Conservation (phyloP, 495 filamentous ascomycete genomes). For the Barbatosphaeria neglecta region DNA sequence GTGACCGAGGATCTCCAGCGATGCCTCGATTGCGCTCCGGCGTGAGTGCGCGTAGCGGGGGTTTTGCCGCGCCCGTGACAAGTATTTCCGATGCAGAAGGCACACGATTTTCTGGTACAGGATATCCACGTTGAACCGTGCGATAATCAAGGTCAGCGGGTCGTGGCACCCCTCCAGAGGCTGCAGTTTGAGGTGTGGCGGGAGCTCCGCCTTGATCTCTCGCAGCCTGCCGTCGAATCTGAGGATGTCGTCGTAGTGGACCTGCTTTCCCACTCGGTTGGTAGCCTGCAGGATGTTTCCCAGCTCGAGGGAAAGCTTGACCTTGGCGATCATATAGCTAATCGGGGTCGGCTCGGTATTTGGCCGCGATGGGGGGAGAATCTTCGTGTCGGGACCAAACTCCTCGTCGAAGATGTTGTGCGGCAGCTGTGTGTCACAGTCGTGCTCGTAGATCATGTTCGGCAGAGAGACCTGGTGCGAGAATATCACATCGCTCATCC, state of each 20-base stretch:
- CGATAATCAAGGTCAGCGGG: slow-evolving; percentile 66
- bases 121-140: slow-evolving; percentile 69
- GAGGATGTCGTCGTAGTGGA: slow-evolving; percentile 70
- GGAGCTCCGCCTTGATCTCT: slow-evolving; percentile 52
- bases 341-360: slow-evolving; percentile 71
- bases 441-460: slow-evolving; percentile 70
- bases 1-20: slow-evolving; percentile 61
- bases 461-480: slow-evolving; percentile 84
- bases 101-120: slow-evolving; percentile 73
- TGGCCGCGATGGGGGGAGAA: slow-evolving; percentile 64
- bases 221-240: slow-evolving; percentile 62
- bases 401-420: slow-evolving; percentile 93
- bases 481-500: slow-evolving; percentile 71
- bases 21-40: slow-evolving; percentile 69
- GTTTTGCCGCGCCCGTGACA: slow-evolving; percentile 56
- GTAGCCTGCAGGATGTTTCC: slow-evolving; percentile 41
- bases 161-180: slow-evolving; percentile 63
- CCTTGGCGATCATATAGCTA: slow-evolving; percentile 78
- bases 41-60: slow-evolving; percentile 70
- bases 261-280: slow-evolving; percentile 33
- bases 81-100: slow-evolving; percentile 76
- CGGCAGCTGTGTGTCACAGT: slow-evolving; percentile 78
- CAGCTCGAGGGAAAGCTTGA: slow-evolving; percentile 48
- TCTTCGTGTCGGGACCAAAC: slow-evolving; percentile 65
- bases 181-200: slow-evolving; percentile 57